A percentile compares a stretch with the other conserved stretches of the same genome.
Conservation (phyloP, 345 rosid species). For the Populus euphratica region DNA sequence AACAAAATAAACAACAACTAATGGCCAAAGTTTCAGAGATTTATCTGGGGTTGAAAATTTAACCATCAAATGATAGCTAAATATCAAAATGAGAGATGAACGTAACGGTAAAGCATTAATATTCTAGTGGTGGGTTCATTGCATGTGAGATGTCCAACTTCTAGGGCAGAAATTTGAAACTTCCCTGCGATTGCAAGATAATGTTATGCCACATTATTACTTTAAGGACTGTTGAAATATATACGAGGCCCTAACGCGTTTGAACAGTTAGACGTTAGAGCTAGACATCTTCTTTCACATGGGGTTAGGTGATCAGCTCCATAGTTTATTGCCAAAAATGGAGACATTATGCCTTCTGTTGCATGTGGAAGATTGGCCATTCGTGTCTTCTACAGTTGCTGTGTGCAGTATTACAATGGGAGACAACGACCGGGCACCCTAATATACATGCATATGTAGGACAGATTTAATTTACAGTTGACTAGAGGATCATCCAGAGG, state of each 20-base stretch:
- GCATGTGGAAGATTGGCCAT: constrained; percentile 16
- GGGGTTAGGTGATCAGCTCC: constrained; percentile 7
- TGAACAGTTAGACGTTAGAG: too few species aligned
- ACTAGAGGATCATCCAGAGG: too few species aligned
- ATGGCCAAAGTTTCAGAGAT: too few species aligned
- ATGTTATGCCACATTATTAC: background rate
- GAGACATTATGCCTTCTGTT: background rate
- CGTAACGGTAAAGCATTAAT: background rate
- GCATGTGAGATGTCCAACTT: constrained; percentile 21
- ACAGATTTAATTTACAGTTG: too few species aligned
- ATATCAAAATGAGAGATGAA: background rate
- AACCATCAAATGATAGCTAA: too few species aligned
- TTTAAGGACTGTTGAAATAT: constrained; percentile 6
- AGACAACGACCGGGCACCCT: background rate
- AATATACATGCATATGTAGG: background rate
- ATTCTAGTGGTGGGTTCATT: constrained; percentile 14
- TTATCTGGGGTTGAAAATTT: too few species aligned
- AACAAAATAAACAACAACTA: too few species aligned
- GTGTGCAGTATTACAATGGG: background rate
- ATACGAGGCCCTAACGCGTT: background rate
- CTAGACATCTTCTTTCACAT: constrained; percentile 9
- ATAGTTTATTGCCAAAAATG: background rate
- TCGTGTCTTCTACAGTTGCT: background rate
- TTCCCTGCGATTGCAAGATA: background rate
- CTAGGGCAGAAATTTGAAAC: constrained; percentile 12